Base-by-base conservation (phyloP, 805 yeast genomes). In the Lipomyces yamanashiensis region DNA sequence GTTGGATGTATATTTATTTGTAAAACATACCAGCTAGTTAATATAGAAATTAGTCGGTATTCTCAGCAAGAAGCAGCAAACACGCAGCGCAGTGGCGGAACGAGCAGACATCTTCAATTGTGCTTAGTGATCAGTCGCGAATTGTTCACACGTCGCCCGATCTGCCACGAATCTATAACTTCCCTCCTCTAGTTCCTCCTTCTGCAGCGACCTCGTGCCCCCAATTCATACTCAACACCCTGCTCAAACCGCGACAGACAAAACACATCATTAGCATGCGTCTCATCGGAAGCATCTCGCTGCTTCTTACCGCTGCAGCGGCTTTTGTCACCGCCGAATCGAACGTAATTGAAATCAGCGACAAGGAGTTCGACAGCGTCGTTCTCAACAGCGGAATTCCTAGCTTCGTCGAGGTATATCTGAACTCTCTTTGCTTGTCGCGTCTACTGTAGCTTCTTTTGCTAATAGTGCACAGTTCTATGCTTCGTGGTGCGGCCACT, bases 401-500 rank as follows among this genome's bases (percentile, higher is more conserved):
- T 66, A 75, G 86, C n/a, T 79, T 85, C 64, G 87, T 85, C 66
- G 83, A 85, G 74, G 70, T 67, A 58, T 33, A 61, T 43, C 47
- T n/a, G 15, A 41, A 21, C 47, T 8, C 34, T 15, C 41, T n/a
- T 9, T 19, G 17, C 15, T 23, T 40, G 15, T 4, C 19, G 37
- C 15, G 50, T 13, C 10, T 54, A 9, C 15, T 43, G 12, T 44
- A 2, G 19, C 15, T 34, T 50, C 21, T 17, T n/a, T 19, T 47
- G 41, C 33, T 37, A 37, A 33, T 2, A 39, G 5, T 15, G 1
- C 15, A 2, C 40, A 90, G 78, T 87, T 85, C 76, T 85, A 82
- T 73, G 85, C 88, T 28, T 63, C 79, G 37, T 83, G 88, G 87
- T 86, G 99, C 79, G 97, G 98, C 2, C 90, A 93, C 76, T 95